A percentile compares a stretch with the other conserved stretches of the same genome.
Evolutionary conservation across 2,329 filamentous ascomycete species (phyloP).

Genomic region (Plectosphaerella sp.): DNA sequence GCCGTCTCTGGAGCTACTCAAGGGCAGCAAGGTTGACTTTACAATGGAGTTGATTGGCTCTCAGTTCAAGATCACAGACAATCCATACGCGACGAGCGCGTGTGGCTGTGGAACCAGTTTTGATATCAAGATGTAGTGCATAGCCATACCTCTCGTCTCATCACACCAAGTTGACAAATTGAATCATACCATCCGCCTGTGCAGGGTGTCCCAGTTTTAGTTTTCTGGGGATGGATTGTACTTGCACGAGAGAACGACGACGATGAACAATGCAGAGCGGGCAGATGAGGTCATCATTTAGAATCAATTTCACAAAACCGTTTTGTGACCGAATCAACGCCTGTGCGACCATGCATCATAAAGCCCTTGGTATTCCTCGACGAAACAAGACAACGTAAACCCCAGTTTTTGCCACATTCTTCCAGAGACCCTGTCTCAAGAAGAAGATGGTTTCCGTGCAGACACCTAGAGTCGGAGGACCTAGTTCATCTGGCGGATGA

Average conservation of each 20-base stretch:
- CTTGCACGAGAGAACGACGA: not conserved
- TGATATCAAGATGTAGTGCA: conserved; percentile 68
- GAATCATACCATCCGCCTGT: not conserved
- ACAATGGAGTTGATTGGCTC: conserved; percentile 86
- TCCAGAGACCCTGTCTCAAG: not conserved
- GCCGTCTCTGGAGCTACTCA: conserved; percentile 80
- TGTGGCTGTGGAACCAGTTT: conserved; percentile 98
- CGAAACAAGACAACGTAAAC: conserved; percentile 22
- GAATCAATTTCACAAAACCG: conserved; percentile 25
- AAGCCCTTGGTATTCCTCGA: conserved; percentile 14
- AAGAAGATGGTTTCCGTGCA: too few species aligned
- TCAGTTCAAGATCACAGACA: conserved; percentile 95
- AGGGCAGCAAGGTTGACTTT: conserved; percentile 93
- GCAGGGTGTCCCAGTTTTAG: not conserved
- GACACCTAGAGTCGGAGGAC: conserved; percentile 1
- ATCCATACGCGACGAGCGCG: conserved; percentile 85
- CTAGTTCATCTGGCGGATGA: conserved; percentile 99
- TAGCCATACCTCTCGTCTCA: not conserved
- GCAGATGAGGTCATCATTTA: not conserved
- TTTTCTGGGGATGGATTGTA: not conserved
- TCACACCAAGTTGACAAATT: too few species aligned
- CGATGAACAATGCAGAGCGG: not conserved
- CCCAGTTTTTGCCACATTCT: conserved; percentile 15
- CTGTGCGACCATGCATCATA: conserved; percentile 23
- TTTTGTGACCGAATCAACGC: conserved; percentile 26